Percentiles rank a stretch among this genome's conserved stretches.
phyloP scores from a whole-genome alignment of 2,329 filamentous ascomycete species.

The Penicillium sp. region DNA sequence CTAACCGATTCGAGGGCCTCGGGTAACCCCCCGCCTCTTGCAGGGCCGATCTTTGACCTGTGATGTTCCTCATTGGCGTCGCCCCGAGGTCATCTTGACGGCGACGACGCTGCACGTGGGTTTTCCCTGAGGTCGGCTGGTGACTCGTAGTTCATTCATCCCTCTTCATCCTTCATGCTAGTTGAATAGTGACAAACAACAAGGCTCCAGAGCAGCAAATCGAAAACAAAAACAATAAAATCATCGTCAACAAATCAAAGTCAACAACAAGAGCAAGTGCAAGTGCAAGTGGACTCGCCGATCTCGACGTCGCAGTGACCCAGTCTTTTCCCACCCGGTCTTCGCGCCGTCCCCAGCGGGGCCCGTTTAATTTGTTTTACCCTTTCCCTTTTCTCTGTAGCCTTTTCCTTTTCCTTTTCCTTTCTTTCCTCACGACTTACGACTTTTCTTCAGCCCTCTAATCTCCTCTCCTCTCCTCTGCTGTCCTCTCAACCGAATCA shows the following conservation, averaged over 20 bases:
- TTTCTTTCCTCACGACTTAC: not conserved
- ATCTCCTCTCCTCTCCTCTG: constrained; percentile 4
- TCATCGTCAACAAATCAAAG: not conserved
- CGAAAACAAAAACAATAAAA: not conserved
- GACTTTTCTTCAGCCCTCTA: not conserved
- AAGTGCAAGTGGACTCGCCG: constrained; percentile 7
- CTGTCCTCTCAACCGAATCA: constrained; percentile 4
- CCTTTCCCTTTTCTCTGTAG: constrained; percentile 14
- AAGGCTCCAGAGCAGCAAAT: no score
- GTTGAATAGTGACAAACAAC: not conserved
- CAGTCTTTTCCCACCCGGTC: constrained; percentile 8
- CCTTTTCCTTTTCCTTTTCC: constrained; percentile 10
- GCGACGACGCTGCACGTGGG: constrained; percentile 16
- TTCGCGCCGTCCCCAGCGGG: constrained; percentile 14
- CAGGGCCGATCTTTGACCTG: constrained; percentile 14
- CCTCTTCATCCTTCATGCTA: no score
- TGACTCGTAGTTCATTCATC: no score
- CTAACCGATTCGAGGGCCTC: constrained; percentile 15
- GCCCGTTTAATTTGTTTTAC: constrained; percentile 14
- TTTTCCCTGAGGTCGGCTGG: no score
- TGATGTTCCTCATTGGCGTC: constrained; percentile 19
- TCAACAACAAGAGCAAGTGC: not conserved
- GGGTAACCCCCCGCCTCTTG: constrained; percentile 24
- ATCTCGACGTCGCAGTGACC: constrained; percentile 16
- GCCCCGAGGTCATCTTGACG: constrained; percentile 7